phyloP scores from a whole-genome alignment of 257 asterid species.

The Pogostemon cablin region DNA sequence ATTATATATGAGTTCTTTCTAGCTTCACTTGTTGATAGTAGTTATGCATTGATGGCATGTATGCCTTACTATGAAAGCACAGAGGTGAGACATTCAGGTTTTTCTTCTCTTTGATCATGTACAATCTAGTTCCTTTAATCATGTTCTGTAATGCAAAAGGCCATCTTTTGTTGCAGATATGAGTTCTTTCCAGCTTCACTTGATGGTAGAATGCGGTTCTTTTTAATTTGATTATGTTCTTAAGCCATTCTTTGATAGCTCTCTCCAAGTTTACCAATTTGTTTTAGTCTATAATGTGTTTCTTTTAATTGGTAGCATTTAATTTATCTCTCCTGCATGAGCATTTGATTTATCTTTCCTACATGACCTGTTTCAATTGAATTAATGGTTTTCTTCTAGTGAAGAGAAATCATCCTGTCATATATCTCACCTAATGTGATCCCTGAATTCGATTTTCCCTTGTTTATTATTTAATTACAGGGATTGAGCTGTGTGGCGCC shows the following conservation, averaged over 20 bases:
- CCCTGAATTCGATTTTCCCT: background rate
- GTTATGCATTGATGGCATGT: too few relatives aligned
- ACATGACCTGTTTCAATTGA: background rate
- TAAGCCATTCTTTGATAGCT: background rate
- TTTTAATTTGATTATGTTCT: background rate
- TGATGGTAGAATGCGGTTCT: background rate
- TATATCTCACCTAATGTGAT: constrained; percentile 33
- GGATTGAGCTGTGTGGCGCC: constrained; percentile 55
- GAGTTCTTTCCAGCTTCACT: too few relatives aligned
- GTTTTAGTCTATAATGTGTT: background rate
- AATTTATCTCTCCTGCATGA: too few relatives aligned
- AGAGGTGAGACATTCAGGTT: too few relatives aligned
- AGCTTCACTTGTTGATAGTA: background rate
- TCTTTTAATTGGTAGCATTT: background rate
- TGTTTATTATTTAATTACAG: constrained; percentile 42
- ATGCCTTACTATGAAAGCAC: too few relatives aligned
- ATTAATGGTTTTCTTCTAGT: background rate
- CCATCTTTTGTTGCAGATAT: too few relatives aligned
- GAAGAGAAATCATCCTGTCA: too few relatives aligned
- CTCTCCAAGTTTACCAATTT: too few relatives aligned
- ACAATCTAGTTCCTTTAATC: too few relatives aligned
- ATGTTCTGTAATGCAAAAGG: too few relatives aligned
- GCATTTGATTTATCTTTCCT: background rate
- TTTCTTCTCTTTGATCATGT: too few relatives aligned
- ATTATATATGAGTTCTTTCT: background rate